Evolutionary conservation across 257 asterid species (phyloP).

Genomic region (Leptodermis oblonga): DNA sequence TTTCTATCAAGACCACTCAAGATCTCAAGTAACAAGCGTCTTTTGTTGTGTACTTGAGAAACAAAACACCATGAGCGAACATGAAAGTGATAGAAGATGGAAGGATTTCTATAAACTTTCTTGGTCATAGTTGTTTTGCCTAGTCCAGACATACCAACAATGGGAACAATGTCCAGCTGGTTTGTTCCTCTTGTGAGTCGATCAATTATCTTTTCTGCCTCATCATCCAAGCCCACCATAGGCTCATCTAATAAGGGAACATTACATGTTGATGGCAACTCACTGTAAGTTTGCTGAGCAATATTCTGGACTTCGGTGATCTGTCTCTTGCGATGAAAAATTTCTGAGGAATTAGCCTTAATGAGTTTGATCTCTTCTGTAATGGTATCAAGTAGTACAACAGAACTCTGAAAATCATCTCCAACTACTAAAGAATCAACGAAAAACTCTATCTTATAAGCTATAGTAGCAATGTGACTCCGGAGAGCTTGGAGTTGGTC

Average conservation of each 20-base stretch:
- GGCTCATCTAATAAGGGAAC: neutral
- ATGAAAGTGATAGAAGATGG: neutral
- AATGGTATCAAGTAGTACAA: neutral
- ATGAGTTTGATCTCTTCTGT: neutral
- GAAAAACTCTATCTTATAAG: neutral
- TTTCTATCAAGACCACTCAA: neutral
- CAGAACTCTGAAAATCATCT: neutral
- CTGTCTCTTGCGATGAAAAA: too few relatives aligned
- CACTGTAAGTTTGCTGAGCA: neutral
- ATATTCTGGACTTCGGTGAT: too few relatives aligned
- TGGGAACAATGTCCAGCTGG: neutral
- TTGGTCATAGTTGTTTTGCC: neutral
- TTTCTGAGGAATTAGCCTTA: neutral
- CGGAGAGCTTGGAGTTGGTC: neutral
- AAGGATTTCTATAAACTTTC: neutral
- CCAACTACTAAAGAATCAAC: neutral
- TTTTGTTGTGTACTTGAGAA: too few relatives aligned
- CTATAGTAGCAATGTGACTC: neutral
- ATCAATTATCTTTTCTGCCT: neutral
- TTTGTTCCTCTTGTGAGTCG: neutral
- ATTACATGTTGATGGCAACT: neutral
- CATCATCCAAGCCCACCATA: neutral
- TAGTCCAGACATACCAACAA: neutral
- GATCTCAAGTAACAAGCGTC: neutral
- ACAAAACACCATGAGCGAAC: neutral